Evolutionary conservation across 1,284 basidiomycete genomes (phyloP).

Genomic region (Ustilago nuda): DNA sequence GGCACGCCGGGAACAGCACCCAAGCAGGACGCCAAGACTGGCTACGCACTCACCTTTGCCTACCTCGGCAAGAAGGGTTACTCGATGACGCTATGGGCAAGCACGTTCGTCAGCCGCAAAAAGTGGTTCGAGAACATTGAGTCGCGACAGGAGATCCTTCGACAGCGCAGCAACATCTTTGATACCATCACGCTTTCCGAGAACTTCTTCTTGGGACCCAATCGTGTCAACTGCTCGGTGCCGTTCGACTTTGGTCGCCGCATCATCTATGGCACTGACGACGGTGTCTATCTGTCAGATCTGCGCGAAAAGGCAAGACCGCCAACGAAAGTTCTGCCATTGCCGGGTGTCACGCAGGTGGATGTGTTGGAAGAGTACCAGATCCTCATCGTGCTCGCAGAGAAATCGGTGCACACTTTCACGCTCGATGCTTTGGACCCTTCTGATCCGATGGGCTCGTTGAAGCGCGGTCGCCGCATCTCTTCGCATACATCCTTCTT

Average conservation of each 20-base stretch:
- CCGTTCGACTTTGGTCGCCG: conserved; percentile 88
- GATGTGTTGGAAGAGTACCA: conserved; percentile 97
- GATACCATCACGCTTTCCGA: conserved; percentile 87
- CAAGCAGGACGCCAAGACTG: conserved; percentile 82
- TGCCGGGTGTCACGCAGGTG: conserved; percentile 91
- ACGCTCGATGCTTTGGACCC: conserved; percentile 92
- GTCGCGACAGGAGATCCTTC: conserved; percentile 86
- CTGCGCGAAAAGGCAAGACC: conserved; percentile 77
- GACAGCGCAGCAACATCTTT: conserved; percentile 87
- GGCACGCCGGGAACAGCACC: conserved; percentile 64
- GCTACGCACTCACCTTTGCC: conserved; percentile 90
- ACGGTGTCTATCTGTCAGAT: conserved; percentile 94
- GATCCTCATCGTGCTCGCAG: conserved; percentile 87
- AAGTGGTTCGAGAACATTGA: conserved; percentile 96
- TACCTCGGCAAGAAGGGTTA: conserved; percentile 94
- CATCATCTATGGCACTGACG: conserved; percentile 95
- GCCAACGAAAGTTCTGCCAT: conserved; percentile 88
- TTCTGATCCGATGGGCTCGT: conserved; percentile 86
- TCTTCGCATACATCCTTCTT: conserved; percentile 98
- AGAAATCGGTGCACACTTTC: conserved; percentile 95
- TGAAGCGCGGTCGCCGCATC: conserved; percentile 94
- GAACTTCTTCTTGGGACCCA: conserved; percentile 83
- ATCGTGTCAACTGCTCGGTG: conserved; percentile 87
- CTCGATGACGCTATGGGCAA: conserved; percentile 91
- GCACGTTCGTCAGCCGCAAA: conserved; percentile 83